Evolutionary conservation across 176 grass and related monocot species (phyloP).

Genomic region (Triticum urartu): DNA sequence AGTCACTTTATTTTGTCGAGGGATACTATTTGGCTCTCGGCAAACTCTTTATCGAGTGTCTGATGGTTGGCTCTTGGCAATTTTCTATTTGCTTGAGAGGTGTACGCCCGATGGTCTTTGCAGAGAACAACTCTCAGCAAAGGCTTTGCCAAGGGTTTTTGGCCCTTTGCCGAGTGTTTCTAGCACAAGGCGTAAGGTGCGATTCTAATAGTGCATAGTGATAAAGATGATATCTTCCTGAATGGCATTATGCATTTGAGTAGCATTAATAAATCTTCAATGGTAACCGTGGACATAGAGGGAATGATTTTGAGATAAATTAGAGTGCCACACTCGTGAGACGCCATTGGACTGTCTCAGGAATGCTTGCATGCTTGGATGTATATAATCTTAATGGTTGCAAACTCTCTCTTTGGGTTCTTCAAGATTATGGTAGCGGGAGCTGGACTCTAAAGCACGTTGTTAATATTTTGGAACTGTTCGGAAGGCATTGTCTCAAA

Average conservation of each 20-base stretch:
- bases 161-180: too few species aligned
- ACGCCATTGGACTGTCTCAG: background rate
- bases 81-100: too few species aligned
- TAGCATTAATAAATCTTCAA: background rate
- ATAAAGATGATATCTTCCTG: background rate
- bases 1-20: too few species aligned
- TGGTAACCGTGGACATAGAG: background rate
- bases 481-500: background rate
- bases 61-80: too few species aligned
- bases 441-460: background rate
- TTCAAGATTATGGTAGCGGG: background rate
- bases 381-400: background rate
- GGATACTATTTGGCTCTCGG: too few species aligned
- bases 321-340: too few species aligned
- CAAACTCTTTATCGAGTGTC: too few species aligned
- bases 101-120: too few species aligned
- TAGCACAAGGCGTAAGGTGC: rapidly evolving
- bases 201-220: too few species aligned
- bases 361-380: background rate
- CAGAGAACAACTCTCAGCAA: too few species aligned
- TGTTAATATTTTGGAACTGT: background rate
- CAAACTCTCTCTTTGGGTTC: background rate
- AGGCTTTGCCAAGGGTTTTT: too few species aligned
- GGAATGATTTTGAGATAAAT: background rate
- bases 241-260: background rate